phyloP scores from a whole-genome alignment of 139 green algal species.

The Tetradesmus obliquus region DNA sequence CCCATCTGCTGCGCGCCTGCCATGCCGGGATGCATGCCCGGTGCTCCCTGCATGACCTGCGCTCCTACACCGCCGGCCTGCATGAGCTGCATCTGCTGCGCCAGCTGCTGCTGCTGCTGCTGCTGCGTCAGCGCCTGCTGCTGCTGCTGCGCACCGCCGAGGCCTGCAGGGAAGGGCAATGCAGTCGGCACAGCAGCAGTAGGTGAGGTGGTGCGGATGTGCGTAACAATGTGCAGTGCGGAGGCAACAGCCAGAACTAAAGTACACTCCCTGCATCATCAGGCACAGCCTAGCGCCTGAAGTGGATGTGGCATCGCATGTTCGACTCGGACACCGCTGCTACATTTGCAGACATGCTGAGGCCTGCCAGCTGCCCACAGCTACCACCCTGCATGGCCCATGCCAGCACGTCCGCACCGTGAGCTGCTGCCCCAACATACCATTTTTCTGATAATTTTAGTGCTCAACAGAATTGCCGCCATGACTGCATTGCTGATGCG shows the following conservation, averaged over 20 bases:
- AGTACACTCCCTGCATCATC: background rate
- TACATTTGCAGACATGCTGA: too few species aligned
- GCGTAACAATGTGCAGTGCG: background rate
- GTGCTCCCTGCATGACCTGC: background rate
- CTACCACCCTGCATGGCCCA: too few species aligned
- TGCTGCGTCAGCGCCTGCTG: background rate
- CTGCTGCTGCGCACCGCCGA: conserved; percentile 6
- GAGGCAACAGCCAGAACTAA: background rate
- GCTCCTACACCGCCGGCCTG: conserved; percentile 9
- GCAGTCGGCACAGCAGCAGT: background rate
- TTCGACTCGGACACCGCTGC: too few species aligned
- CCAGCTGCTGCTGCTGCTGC: background rate
- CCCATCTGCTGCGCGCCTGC: conserved; percentile 4
- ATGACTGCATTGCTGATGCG: background rate
- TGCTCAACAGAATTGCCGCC: too few species aligned
- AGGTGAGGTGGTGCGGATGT: background rate
- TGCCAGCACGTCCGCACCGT: too few species aligned
- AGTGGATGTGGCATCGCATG: too few species aligned
- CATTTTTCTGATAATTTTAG: too few species aligned
- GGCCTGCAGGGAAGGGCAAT: background rate
- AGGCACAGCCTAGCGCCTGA: too few species aligned
- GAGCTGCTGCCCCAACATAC: too few species aligned
- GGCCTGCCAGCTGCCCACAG: too few species aligned
- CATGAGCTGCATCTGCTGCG: conserved; percentile 42
- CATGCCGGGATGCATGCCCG: conserved; percentile 27